Conservation (phyloP, 495 filamentous ascomycete species). For the Hyaloscypha finlandica region DNA sequence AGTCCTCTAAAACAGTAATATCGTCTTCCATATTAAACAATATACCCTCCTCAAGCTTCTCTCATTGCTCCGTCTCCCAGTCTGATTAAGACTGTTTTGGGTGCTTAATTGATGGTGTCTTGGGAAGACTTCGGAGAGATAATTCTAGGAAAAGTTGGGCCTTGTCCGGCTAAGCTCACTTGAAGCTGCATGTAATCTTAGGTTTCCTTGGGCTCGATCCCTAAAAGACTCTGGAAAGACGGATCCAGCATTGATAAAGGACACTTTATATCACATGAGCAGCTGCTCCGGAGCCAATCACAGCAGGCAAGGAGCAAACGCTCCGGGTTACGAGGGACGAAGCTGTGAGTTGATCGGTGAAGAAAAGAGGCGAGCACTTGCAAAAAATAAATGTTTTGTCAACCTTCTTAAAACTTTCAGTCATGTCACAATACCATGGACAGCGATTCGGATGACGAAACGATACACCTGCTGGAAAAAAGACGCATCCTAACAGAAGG, state of each 20-base stretch:
- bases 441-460: slow-evolving; percentile 29
- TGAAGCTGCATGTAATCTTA: not conserved
- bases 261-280: not conserved
- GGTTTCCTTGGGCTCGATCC: not conserved
- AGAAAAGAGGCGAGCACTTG: slow-evolving; percentile 1
- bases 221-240: not conserved
- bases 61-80: too few species aligned
- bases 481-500: slow-evolving; percentile 49
- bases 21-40: too few species aligned
- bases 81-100: too few species aligned
- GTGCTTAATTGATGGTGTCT: too few species aligned
- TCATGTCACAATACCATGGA: slow-evolving; percentile 23
- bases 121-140: too few species aligned
- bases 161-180: not conserved
- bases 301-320: slow-evolving; percentile 5
- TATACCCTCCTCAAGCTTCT: too few species aligned
- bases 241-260: not conserved
- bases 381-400: slow-evolving; percentile 2
- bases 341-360: slow-evolving; percentile 7
- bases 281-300: slow-evolving; percentile 9
- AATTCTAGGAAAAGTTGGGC: not conserved
- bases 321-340: slow-evolving; percentile 9
- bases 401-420: not conserved
- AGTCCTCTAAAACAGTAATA: too few species aligned
- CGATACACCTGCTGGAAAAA: slow-evolving; percentile 41